A percentile compares a stretch with the other conserved stretches of the same genome.
Conservation (phyloP, 331 rosid genomes). For the Acacia concinna region DNA sequence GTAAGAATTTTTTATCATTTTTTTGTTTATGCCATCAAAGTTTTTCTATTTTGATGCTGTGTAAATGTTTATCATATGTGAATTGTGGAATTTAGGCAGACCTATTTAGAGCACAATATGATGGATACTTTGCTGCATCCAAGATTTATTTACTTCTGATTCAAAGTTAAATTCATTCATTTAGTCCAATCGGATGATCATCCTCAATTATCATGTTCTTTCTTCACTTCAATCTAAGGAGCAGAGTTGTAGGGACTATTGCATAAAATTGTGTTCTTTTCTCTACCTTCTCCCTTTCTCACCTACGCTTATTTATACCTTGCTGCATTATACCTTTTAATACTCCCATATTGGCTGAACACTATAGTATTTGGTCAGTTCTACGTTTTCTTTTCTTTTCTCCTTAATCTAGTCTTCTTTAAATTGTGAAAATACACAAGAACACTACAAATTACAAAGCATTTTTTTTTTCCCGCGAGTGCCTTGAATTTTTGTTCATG, state of each 20-base stretch:
- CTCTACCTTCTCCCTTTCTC: not conserved
- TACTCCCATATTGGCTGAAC: not conserved
- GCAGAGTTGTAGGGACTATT: not conserved
- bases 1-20: constrained; percentile 49
- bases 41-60: constrained; percentile 4
- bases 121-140: not conserved
- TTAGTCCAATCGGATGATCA: not conserved
- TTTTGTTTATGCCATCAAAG: constrained; percentile 14
- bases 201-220: not conserved
- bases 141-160: not conserved
- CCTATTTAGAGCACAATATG: not conserved
- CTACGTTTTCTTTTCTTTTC: not conserved
- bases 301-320: not conserved
- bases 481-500: not conserved
- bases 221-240: not conserved
- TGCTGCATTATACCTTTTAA: too few relatives aligned
- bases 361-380: not conserved
- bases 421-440: not conserved
- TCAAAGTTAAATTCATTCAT: not conserved
- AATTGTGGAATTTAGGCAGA: not conserved
- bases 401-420: not conserved
- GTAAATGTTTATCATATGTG: not conserved
- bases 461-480: not conserved
- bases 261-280: not conserved
- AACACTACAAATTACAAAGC: not conserved